phyloP scores from a whole-genome alignment of 768 basidiomycete genomes.

The Calocera cornea region DNA sequence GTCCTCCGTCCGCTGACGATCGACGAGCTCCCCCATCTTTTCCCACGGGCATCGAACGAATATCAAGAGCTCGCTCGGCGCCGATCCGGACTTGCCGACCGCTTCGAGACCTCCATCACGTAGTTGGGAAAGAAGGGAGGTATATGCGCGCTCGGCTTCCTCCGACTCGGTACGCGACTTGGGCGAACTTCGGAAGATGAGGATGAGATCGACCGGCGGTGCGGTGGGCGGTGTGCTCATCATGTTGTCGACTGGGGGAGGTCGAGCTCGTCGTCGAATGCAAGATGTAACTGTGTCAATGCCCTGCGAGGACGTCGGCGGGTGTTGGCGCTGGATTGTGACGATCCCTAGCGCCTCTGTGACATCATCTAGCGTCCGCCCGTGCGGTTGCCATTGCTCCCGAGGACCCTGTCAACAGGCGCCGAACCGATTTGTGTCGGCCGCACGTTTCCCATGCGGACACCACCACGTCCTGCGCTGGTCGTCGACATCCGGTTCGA shows the following conservation, averaged over 20 bases:
- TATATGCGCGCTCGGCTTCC: neutral
- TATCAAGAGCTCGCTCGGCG: neutral
- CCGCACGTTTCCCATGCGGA: too few species aligned
- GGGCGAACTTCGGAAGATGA: neutral
- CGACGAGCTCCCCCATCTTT: neutral
- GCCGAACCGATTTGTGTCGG: neutral
- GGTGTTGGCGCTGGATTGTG: neutral
- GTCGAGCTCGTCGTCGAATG: neutral
- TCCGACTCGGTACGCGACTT: neutral
- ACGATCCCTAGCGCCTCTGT: neutral
- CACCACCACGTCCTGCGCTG: too few species aligned
- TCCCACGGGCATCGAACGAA: neutral
- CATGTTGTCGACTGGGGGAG: neutral
- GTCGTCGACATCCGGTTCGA: too few species aligned
- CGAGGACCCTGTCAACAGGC: neutral
- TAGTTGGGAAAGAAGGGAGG: neutral
- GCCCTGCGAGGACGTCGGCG: neutral
- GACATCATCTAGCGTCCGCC: too few species aligned
- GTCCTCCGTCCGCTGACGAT: slow-evolving; percentile 26
- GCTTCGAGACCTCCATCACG: neutral
- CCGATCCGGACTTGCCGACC: neutral
- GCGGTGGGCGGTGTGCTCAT: neutral
- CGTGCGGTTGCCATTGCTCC: neutral
- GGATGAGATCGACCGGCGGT: neutral
- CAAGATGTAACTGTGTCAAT: neutral